Base-by-base conservation (phyloP, 352 stramenopile species). In the Phytophthora colocasiae region DNA sequence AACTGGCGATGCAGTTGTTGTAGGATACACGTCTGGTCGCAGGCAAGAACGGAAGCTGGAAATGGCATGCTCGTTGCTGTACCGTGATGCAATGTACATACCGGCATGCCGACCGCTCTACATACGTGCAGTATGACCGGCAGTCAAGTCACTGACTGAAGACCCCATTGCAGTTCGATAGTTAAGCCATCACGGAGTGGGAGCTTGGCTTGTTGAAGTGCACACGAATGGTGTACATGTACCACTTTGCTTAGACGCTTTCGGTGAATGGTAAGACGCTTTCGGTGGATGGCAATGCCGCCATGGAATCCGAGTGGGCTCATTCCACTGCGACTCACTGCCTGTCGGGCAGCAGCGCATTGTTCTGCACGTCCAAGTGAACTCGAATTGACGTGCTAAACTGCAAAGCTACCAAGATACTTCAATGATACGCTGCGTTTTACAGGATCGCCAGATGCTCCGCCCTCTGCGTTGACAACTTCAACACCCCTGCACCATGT, bases 371-470 rank as follows among this genome's bases (percentile, higher is more conserved):
- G 52, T 41, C 46, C n/a, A 47, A 40, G 31, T 12, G 22, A 10
- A 10, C 14, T 15, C 17, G n/a, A n/a, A 41, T 15, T 36, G 45
- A 63, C 56, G 44, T 55, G 41, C 17, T 45, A 32, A 60, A 39
- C 24, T 34, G 48, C 60, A 68, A 63, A 63, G 60, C 60, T 69
- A 29, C 11, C 29, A 53, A 41, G 49, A 71, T 48, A 66, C 32
- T 71, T 71, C 63, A 66, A 71, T 34, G 56, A 64, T 61, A 71
- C 63, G 63, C 48, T 14, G 31, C 31, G 31, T 34, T 34, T 59
- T 40, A 50, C 52, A 32, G 39, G 39, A 59, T 58, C 50, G 24
- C 17, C 7, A 41, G 24, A 38, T 32, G 47, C 34, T 57, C 34
- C 49, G 41, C 48, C 48, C 31, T n/a, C 17, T 43, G 24, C 5